Evolutionary conservation across 768 basidiomycete genomes (phyloP).

Genomic region (button mushroom (Agaricus bisporus)): DNA sequence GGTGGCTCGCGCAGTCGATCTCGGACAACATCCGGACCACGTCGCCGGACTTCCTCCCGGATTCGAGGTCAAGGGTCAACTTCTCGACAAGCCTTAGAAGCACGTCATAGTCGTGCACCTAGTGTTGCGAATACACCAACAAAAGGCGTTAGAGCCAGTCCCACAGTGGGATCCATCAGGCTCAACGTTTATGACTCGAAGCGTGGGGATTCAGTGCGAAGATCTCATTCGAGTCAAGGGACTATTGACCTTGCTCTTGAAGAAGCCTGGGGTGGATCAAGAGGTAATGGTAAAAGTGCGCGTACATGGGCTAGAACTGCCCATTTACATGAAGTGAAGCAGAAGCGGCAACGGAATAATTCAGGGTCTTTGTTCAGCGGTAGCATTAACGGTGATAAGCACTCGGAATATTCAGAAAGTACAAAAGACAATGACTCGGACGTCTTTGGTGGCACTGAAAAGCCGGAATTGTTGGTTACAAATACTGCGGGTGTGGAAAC

Average conservation of each 20-base stretch:
- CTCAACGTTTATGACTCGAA: not conserved
- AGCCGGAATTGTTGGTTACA: not conserved
- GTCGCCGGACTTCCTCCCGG: slow-evolving; percentile 3
- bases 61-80: not conserved
- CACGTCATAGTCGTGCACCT: not conserved
- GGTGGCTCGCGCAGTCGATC: not conserved
- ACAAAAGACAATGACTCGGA: not conserved
- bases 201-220: not conserved
- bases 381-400: not conserved
- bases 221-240: slow-evolving; percentile 9
- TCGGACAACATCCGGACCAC: slow-evolving; percentile 1
- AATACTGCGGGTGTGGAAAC: not conserved
- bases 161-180: not conserved
- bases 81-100: slow-evolving; percentile 1
- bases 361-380: not conserved
- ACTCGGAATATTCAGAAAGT: not conserved
- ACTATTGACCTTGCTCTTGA: slow-evolving; percentile 5
- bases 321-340: slow-evolving; percentile 43
- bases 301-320: slow-evolving; percentile 60
- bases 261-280: slow-evolving; percentile 13
- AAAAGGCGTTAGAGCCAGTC: slow-evolving; percentile 1
- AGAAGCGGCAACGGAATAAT: not conserved
- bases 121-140: slow-evolving; percentile 2
- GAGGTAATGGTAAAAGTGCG: slow-evolving; percentile 35
- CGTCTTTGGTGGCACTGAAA: not conserved